phyloP scores from a whole-genome alignment of 495 filamentous ascomycete species.

The Friedmanniomyces simplex region DNA sequence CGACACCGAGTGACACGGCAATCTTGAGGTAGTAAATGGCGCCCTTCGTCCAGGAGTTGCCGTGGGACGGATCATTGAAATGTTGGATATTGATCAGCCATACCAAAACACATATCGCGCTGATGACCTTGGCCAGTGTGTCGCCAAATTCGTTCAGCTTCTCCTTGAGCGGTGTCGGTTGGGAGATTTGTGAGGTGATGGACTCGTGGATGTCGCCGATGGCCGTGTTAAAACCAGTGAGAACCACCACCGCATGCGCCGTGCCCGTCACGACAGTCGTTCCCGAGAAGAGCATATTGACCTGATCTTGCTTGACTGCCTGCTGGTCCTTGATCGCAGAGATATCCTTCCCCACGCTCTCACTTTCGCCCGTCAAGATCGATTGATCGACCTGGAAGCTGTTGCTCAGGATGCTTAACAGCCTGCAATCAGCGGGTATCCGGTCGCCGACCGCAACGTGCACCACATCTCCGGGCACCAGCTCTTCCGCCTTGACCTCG shows the following conservation, averaged over 20 bases:
- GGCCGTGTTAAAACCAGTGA: conserved; percentile 84
- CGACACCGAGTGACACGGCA: conserved; percentile 94
- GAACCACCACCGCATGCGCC: conserved; percentile 81
- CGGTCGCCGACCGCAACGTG: conserved; percentile 84
- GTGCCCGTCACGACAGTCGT: conserved; percentile 94
- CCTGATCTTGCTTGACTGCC: conserved; percentile 94
- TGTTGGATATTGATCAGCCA: conserved; percentile 98
- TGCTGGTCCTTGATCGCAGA: conserved; percentile 57
- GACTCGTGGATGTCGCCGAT: conserved; percentile 99
- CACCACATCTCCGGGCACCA: conserved; percentile 92
- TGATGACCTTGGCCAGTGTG: conserved; percentile 93
- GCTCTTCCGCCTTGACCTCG: conserved; percentile 80
- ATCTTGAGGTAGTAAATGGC: conserved; percentile 99
- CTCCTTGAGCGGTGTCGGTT: conserved; percentile 94
- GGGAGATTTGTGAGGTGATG: conserved; percentile 94
- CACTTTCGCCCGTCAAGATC: conserved; percentile 95
- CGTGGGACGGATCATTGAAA: conserved; percentile 90
- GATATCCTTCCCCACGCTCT: conserved; percentile 86
- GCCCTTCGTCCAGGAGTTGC: conserved; percentile 91
- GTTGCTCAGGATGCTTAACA: conserved; percentile 90
- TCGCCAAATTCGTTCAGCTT: conserved; percentile 99
- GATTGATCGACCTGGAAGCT: conserved; percentile 94
- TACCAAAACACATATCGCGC: conserved; percentile 87
- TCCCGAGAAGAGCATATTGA: conserved; percentile 97
- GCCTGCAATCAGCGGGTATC: conserved; percentile 90